Conservation (phyloP, 371 early-diverging fungal species). For the Parasitella parasitica region DNA sequence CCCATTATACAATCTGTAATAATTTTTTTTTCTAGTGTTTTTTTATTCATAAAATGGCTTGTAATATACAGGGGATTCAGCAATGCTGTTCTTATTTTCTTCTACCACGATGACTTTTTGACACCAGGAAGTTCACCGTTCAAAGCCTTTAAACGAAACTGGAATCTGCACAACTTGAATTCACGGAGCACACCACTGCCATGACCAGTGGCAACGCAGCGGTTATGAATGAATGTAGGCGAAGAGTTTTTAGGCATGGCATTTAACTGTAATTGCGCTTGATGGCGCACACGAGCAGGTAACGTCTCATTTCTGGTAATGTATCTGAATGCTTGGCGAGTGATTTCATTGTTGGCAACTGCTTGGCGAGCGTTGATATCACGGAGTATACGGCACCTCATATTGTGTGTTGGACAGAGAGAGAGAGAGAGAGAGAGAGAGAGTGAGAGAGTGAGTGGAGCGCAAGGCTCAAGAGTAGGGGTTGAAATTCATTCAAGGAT, state of each 20-base stretch:
- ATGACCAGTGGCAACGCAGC: slow-evolving; percentile 82
- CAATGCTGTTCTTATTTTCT: not conserved
- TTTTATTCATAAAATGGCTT: not conserved
- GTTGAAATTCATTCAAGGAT: not conserved
- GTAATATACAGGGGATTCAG: not conserved
- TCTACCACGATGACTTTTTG: slow-evolving; percentile 80
- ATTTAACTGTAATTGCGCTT: slow-evolving; percentile 80
- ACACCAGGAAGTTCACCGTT: slow-evolving; percentile 86
- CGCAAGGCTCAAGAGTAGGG: not conserved
- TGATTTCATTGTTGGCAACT: slow-evolving; percentile 70
- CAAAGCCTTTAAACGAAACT: slow-evolving; percentile 82
- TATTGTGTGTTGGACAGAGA: too few relatives aligned
- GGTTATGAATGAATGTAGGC: slow-evolving; percentile 69
- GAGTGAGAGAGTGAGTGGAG: not conserved
- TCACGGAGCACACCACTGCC: slow-evolving; percentile 82
- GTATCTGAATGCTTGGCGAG: slow-evolving; percentile 78
- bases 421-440: too few relatives aligned
- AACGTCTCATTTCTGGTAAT: slow-evolving; percentile 79
- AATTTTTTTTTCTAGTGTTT: not conserved
- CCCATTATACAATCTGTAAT: slow-evolving; percentile 6
- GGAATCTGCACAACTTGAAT: slow-evolving; percentile 78
- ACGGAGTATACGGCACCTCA: slow-evolving; percentile 67
- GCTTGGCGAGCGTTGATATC: slow-evolving; percentile 74
- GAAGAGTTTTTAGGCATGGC: slow-evolving; percentile 73
- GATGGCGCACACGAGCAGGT: slow-evolving; percentile 76